phyloP scores from a whole-genome alignment of 805 yeast species.

The Candida lessepsii region DNA sequence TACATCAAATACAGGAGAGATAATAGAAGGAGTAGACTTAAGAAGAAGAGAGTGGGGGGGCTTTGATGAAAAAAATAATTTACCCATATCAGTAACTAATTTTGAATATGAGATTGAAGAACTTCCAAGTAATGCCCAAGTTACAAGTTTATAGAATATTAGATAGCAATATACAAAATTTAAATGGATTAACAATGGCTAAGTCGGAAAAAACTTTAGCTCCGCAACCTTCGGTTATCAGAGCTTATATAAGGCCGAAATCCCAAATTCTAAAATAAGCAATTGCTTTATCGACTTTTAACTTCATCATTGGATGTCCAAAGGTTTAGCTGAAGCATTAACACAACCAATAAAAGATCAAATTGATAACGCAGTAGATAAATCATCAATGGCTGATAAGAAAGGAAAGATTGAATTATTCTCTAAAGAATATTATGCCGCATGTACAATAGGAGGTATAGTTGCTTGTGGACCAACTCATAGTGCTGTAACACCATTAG shows the following conservation, averaged over 20 bases:
- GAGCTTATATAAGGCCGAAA: slow-evolving; percentile 1
- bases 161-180: background rate
- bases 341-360: slow-evolving; percentile 32
- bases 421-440: slow-evolving; percentile 62
- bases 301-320: slow-evolving; percentile 6
- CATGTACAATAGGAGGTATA: slow-evolving; percentile 77
- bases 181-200: background rate
- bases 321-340: slow-evolving; percentile 27
- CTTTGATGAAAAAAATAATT: slow-evolving; percentile 11
- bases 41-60: slow-evolving; percentile 15
- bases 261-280: background rate
- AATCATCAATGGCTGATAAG: slow-evolving; percentile 4
- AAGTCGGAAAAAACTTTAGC: background rate
- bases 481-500: slow-evolving; percentile 88
- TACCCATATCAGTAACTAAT: slow-evolving; percentile 11
- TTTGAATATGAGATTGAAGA: slow-evolving; percentile 8
- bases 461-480: slow-evolving; percentile 97
- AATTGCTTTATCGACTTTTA: background rate
- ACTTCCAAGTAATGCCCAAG: background rate
- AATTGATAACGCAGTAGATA: slow-evolving; percentile 15
- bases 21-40: slow-evolving; percentile 14
- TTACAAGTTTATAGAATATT: slow-evolving; percentile 1
- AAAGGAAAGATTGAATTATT: slow-evolving; percentile 44
- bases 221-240: slow-evolving; percentile 4
- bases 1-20: slow-evolving; percentile 8